These are phyloP conservation scores for Colletotrichum phormii DNA, from an alignment of 2,329 filamentous ascomycete genomes.

Conservation along the genomic window DNA sequence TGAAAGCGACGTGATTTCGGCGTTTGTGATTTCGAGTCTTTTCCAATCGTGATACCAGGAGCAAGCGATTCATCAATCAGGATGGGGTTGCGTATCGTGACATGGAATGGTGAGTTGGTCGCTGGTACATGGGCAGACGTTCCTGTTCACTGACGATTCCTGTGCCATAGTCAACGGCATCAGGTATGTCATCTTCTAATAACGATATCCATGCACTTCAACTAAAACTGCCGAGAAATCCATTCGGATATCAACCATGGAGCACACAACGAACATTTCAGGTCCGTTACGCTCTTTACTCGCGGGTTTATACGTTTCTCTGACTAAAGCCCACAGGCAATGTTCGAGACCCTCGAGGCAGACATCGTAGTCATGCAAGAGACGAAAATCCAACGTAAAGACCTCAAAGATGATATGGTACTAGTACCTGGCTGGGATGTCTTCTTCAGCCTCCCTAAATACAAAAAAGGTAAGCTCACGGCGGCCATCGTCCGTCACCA, in stretches of 20 bases:
- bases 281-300: constrained; percentile 51
- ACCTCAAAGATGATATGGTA: constrained; percentile 95
- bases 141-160: constrained; percentile 40
- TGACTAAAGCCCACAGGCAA: constrained; percentile 64
- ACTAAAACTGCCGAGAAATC: constrained; percentile 66
- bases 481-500: background rate
- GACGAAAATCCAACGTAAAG: constrained; percentile 94
- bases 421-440: constrained; percentile 95
- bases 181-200: constrained; percentile 58
- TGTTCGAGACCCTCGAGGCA: constrained; percentile 93
- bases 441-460: constrained; percentile 90
- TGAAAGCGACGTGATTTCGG: constrained; percentile 5
- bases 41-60: too few species aligned
- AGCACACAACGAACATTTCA: constrained; percentile 76
- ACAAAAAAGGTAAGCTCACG: constrained; percentile 81
- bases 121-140: background rate
- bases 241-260: constrained; percentile 89
- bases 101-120: constrained; percentile 78
- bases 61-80: constrained; percentile 37
- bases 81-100: constrained; percentile 85
- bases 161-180: constrained; percentile 79
- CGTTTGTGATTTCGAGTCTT: background rate
- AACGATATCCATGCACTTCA: background rate
- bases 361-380: constrained; percentile 97
- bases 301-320: background rate